phyloP scores from a whole-genome alignment of 2,329 filamentous ascomycete species.

The Phyllosticta paracitricarpa region DNA sequence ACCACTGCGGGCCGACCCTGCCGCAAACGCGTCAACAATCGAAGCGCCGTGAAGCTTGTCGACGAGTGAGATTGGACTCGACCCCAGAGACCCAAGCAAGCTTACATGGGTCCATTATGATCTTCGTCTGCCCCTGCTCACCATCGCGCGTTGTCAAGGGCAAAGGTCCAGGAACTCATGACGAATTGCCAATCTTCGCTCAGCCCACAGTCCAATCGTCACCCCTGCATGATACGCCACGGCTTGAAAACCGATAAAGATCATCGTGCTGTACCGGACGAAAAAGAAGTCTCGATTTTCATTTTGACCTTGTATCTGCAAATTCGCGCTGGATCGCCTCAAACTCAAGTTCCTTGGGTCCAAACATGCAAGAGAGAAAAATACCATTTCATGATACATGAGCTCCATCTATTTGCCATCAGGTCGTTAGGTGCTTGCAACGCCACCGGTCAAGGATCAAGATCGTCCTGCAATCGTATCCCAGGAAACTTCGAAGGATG shows the following conservation, averaged over 20 bases:
- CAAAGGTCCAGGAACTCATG: neutral
- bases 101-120: neutral
- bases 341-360: neutral
- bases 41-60: neutral
- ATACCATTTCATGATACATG: neutral
- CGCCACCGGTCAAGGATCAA: neutral
- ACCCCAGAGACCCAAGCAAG: neutral
- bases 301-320: too few species aligned
- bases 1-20: neutral
- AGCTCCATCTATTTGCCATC: neutral
- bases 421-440: neutral
- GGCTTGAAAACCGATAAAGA: neutral
- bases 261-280: neutral
- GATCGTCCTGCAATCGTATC: neutral
- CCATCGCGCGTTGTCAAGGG: neutral
- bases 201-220: neutral
- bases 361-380: neutral
- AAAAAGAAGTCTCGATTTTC: neutral
- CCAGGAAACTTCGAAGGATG: neutral
- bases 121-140: neutral
- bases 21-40: neutral
- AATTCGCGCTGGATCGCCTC: neutral
- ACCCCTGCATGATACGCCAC: neutral
- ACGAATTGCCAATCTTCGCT: neutral
- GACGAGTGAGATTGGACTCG: neutral